These are phyloP conservation scores for Linanthus parryae DNA, from an alignment of 148 eudicot species.

Conservation along the genomic window DNA sequence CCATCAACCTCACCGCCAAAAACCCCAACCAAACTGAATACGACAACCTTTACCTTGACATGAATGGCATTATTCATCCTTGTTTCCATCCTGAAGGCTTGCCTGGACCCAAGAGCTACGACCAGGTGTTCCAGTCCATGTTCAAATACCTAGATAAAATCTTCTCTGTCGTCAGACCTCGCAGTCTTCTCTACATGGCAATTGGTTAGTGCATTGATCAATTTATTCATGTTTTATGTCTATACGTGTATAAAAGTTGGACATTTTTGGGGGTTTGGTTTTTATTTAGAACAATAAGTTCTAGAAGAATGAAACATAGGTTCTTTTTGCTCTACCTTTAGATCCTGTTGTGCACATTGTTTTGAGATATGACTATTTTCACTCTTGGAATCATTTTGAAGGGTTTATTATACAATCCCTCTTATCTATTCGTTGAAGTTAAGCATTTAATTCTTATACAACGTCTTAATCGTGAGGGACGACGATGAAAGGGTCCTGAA, in stretches of 20 bases:
- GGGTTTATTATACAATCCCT: too few species aligned
- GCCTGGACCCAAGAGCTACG: slow-evolving; percentile 22
- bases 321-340: too few species aligned
- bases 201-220: slow-evolving; percentile 31
- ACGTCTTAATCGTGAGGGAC: too few species aligned
- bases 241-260: neutral
- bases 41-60: slow-evolving; percentile 31
- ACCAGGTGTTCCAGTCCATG: slow-evolving; percentile 23
- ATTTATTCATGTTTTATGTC: too few species aligned
- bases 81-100: slow-evolving; percentile 26
- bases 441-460: too few species aligned
- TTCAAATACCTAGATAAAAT: slow-evolving; percentile 28
- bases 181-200: slow-evolving; percentile 30
- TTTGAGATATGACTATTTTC: too few species aligned
- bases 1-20: slow-evolving; percentile 13
- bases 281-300: too few species aligned
- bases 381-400: too few species aligned
- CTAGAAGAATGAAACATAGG: too few species aligned
- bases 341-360: too few species aligned
- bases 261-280: neutral
- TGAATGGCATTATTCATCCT: slow-evolving; percentile 30
- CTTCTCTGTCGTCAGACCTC: slow-evolving; percentile 29
- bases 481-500: too few species aligned
- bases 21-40: slow-evolving; percentile 30
- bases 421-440: too few species aligned